These are phyloP conservation scores for Sphagnum contortum DNA, from an alignment of 225 moss, liverwort and hornwort genomes.

Conservation along the genomic window DNA sequence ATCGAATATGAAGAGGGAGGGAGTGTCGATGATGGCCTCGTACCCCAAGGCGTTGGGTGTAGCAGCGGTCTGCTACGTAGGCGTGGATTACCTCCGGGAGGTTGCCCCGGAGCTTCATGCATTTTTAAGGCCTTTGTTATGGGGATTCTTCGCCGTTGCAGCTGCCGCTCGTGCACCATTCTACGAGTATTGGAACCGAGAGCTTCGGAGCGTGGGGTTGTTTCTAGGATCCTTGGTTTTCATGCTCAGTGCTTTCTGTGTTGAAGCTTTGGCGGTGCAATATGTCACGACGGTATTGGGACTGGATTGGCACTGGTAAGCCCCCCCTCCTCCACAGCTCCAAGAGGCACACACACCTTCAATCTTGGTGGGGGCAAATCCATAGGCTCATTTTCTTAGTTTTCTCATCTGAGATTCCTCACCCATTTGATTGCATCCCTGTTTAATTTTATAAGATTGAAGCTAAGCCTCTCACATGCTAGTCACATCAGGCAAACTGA, in stretches of 20 bases:
- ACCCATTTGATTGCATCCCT: no score
- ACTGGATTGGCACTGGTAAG: slow-evolving; percentile 95
- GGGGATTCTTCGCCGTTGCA: slow-evolving; percentile 70
- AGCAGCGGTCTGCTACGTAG: slow-evolving; percentile 52
- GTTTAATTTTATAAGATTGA: no score
- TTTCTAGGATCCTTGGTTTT: slow-evolving; percentile 59
- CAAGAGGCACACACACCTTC: neutral
- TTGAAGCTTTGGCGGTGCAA: slow-evolving; percentile 86
- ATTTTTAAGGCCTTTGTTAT: slow-evolving; percentile 64
- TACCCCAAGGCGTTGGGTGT: slow-evolving; percentile 59
- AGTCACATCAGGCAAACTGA: no score
- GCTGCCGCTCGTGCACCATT: slow-evolving; percentile 58
- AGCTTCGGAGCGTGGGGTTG: slow-evolving; percentile 43
- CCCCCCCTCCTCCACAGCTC: neutral
- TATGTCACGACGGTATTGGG: slow-evolving; percentile 94
- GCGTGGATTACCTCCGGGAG: slow-evolving; percentile 67
- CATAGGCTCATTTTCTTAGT: no score
- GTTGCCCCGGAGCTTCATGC: slow-evolving; percentile 42
- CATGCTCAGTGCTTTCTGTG: slow-evolving; percentile 61
- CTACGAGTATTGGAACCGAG: slow-evolving; percentile 73
- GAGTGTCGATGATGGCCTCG: slow-evolving; percentile 1
- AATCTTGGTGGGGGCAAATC: neutral
- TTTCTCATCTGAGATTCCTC: no score
- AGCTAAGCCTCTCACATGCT: no score
- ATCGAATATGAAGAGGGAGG: neutral